These are phyloP conservation scores for Flaveria sonorensis DNA, from an alignment of 129 eudicot genomes.

Conservation along the genomic window DNA sequence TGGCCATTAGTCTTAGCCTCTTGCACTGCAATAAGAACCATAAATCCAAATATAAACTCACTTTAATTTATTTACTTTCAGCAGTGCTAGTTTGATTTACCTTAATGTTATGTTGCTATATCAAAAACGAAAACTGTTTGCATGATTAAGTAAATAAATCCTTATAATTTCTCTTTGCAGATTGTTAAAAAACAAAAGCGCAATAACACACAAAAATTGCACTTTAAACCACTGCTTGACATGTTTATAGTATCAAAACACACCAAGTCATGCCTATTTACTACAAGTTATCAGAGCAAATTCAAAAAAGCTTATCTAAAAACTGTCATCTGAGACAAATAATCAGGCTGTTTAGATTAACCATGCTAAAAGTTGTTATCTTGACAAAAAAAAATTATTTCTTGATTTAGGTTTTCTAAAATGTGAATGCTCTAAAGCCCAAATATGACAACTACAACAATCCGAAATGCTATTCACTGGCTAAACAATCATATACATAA, in stretches of 20 bases:
- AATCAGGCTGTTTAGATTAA: not conserved
- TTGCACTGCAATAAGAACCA: constrained; percentile 47
- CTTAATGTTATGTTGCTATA: not conserved
- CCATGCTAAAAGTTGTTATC: not conserved
- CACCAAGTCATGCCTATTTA: not conserved
- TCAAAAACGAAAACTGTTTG: not conserved
- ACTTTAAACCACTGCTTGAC: not conserved
- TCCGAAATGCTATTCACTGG: not conserved
- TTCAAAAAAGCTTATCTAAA: not conserved
- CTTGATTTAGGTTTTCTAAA: not conserved
- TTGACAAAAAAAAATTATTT: not conserved
- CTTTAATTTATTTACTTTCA: too few species aligned
- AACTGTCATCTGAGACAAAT: not conserved
- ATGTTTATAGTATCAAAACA: not conserved
- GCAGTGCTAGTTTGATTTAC: too few species aligned
- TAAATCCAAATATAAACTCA: not conserved
- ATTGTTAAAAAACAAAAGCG: not conserved
- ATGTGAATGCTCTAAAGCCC: not conserved
- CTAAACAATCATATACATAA: not conserved
- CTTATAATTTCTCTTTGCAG: not conserved
- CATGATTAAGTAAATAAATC: not conserved
- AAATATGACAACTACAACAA: not conserved
- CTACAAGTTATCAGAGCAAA: not conserved
- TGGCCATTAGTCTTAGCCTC: constrained; percentile 56
- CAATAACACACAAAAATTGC: not conserved